Evolutionary conservation across 2,329 filamentous ascomycete species (phyloP).

Genomic region (Alternaria longipes): DNA sequence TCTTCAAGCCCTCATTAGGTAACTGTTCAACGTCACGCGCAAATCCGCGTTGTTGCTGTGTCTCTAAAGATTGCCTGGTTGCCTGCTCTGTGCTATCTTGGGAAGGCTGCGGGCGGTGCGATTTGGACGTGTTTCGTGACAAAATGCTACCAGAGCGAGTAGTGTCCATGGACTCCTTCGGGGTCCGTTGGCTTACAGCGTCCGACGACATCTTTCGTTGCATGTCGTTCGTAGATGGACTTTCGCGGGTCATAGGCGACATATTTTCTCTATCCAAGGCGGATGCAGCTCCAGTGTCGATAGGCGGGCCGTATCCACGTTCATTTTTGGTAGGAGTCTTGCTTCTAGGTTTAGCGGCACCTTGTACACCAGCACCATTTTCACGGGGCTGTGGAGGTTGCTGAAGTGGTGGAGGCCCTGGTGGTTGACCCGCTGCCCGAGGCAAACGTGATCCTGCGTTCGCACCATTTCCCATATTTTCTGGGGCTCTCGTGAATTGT

Average conservation of each 20-base stretch:
- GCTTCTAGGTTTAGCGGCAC: slow-evolving; percentile 46
- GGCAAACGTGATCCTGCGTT: slow-evolving; percentile 66
- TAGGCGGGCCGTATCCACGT: slow-evolving; percentile 55
- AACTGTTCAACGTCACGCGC: slow-evolving; percentile 45
- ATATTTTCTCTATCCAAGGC: slow-evolving; percentile 59
- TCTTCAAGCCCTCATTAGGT: slow-evolving; percentile 69
- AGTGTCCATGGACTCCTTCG: slow-evolving; percentile 50
- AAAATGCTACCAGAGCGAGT: slow-evolving; percentile 44
- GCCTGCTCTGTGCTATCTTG: slow-evolving; percentile 63
- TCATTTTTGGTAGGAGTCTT: slow-evolving; percentile 63
- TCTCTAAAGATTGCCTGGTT: slow-evolving; percentile 45
- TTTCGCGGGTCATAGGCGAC: slow-evolving; percentile 57
- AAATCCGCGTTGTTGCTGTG: slow-evolving; percentile 39
- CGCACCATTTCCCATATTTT: slow-evolving; percentile 35
- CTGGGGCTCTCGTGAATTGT: slow-evolving; percentile 50
- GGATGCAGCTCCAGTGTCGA: slow-evolving; percentile 53
- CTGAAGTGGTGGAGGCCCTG: slow-evolving; percentile 71
- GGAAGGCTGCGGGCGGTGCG: slow-evolving; percentile 67
- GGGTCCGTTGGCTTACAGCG: slow-evolving; percentile 37
- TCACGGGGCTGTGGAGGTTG: slow-evolving; percentile 67
- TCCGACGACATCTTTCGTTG: slow-evolving; percentile 47
- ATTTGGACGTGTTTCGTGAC: slow-evolving; percentile 49
- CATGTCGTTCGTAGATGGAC: slow-evolving; percentile 36
- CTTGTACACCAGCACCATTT: slow-evolving; percentile 49
- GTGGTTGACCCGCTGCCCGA: slow-evolving; percentile 66